Conservation (phyloP, 2,329 filamentous ascomycete genomes). For the Raffaelea arxii region DNA sequence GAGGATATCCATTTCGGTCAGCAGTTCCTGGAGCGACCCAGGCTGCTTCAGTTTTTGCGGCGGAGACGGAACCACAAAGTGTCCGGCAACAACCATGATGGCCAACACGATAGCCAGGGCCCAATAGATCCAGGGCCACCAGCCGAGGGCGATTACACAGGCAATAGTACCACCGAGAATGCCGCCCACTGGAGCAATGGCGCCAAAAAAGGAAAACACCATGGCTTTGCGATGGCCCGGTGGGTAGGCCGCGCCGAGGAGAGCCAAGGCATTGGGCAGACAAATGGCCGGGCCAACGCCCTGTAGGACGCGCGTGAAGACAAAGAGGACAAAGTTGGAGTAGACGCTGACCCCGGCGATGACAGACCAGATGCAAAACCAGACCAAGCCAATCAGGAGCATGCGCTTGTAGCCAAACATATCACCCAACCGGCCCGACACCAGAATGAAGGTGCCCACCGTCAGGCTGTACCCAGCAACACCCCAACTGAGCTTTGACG, state of each 20-base stretch:
- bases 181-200: slow-evolving; percentile 34
- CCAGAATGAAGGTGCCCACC: slow-evolving; percentile 45
- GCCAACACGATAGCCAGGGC: slow-evolving; percentile 10
- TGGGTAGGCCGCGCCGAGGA: slow-evolving; percentile 48
- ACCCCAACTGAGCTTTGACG: too few species aligned
- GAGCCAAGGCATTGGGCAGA: slow-evolving; percentile 54
- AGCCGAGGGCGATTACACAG: too few species aligned
- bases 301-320: slow-evolving; percentile 43
- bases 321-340: slow-evolving; percentile 25
- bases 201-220: slow-evolving; percentile 43
- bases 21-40: background rate
- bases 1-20: slow-evolving; percentile 7
- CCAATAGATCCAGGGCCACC: slow-evolving; percentile 31
- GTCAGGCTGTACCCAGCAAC: slow-evolving; percentile 48
- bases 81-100: slow-evolving; percentile 10
- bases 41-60: background rate
- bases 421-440: slow-evolving; percentile 45
- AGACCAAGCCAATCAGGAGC: slow-evolving; percentile 41
- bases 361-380: slow-evolving; percentile 43
- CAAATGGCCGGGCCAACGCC: slow-evolving; percentile 53
- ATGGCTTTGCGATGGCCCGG: slow-evolving; percentile 50
- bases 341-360: slow-evolving; percentile 36
- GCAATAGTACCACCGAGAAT: slow-evolving; percentile 17
- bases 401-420: slow-evolving; percentile 45
- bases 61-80: slow-evolving; percentile 11